Evolutionary conservation across 352 stramenopile genomes (phyloP).

Genomic region (Phytophthora sp.): DNA sequence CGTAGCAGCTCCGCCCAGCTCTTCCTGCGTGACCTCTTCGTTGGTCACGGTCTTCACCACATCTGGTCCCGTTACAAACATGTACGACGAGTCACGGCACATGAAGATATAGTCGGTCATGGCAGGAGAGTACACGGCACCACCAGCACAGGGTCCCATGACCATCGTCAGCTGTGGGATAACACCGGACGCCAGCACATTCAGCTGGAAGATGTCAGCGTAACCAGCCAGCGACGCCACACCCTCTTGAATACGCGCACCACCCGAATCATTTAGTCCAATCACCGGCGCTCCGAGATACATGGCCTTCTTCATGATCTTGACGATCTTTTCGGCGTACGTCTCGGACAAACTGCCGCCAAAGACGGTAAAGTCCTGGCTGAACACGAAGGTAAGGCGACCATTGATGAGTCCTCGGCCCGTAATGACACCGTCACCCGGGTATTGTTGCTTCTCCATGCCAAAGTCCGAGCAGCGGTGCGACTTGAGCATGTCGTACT

Average conservation of each 20-base stretch:
- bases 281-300: conserved; percentile 96
- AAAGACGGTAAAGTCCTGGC: conserved; percentile 98
- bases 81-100: conserved; percentile 97
- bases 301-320: conserved; percentile 99
- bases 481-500: conserved; percentile 97
- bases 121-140: conserved; percentile 95
- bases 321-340: conserved; percentile 98
- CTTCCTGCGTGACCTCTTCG: conserved; percentile 95
- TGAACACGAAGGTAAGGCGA: conserved; percentile 96
- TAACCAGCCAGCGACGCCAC: conserved; percentile 97
- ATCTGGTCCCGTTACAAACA: conserved; percentile 99
- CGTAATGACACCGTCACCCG: conserved; percentile 97
- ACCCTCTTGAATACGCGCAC: conserved; percentile 98
- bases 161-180: conserved; percentile 98
- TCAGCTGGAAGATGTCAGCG: conserved; percentile 98
- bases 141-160: conserved; percentile 97
- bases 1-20: conserved; percentile 93
- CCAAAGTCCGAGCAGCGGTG: conserved; percentile 98
- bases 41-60: conserved; percentile 99
- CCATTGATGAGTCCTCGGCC: conserved; percentile 95
- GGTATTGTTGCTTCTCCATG: conserved; percentile 93
- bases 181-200: conserved; percentile 94
- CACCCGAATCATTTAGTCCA: conserved; percentile 98
- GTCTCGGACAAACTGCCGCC: conserved; percentile 96
- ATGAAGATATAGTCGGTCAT: conserved; percentile 99